Evolutionary conservation across 345 rosid species (phyloP).

Genomic region (Populus nigra): DNA sequence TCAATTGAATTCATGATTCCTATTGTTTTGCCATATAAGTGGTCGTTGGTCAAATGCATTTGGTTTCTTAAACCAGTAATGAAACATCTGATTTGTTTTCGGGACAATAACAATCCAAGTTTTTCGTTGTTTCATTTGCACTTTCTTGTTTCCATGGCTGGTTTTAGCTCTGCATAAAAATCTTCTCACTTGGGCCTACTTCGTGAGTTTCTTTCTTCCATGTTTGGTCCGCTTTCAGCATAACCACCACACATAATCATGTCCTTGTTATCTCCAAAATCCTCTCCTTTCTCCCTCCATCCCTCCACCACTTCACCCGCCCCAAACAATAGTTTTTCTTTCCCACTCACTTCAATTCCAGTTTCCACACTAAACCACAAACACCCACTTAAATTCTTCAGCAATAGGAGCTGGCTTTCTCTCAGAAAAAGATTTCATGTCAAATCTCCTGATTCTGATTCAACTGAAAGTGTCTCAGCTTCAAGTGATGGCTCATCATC

Average conservation of each 20-base stretch:
- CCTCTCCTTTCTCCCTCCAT: not conserved
- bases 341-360: slow-evolving; percentile 21
- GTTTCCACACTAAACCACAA: slow-evolving; percentile 9
- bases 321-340: not conserved
- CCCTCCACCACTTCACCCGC: not conserved
- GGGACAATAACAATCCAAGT: too few relatives aligned
- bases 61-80: too few relatives aligned
- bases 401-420: slow-evolving; percentile 26
- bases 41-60: too few relatives aligned
- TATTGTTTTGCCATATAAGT: too few relatives aligned
- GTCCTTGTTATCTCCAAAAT: not conserved
- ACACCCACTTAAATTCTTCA: not conserved
- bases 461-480: not conserved
- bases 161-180: too few relatives aligned
- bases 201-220: too few relatives aligned
- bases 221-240: too few relatives aligned
- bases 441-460: slow-evolving; percentile 32
- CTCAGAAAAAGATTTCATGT: slow-evolving; percentile 23
- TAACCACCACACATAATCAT: not conserved
- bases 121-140: too few relatives aligned
- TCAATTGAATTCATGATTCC: too few relatives aligned
- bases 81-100: too few relatives aligned
- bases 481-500: slow-evolving; percentile 9
- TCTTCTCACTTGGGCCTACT: too few relatives aligned
- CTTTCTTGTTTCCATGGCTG: too few relatives aligned